phyloP scores from a whole-genome alignment of 768 basidiomycete genomes.

The Lepiota brunneoincarnata region DNA sequence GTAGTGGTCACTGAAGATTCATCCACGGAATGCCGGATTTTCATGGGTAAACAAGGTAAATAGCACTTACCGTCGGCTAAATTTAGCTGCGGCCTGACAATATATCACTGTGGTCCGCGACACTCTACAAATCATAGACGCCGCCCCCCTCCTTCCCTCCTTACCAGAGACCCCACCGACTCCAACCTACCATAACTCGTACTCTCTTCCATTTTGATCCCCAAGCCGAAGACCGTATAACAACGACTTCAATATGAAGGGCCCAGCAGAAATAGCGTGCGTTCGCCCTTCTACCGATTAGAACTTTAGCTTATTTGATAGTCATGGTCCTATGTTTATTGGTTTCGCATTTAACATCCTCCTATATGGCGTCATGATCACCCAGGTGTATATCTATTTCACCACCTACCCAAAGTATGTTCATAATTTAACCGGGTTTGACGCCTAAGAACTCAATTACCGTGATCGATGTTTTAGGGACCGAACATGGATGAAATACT shows the following conservation, averaged over 20 bases:
- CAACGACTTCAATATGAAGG: constrained; percentile 12
- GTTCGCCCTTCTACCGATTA: constrained; percentile 9
- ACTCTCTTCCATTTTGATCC: neutral
- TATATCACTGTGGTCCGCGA: no score
- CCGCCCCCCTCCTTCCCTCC: neutral
- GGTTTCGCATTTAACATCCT: constrained; percentile 46
- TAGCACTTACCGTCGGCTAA: no score
- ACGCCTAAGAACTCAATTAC: neutral
- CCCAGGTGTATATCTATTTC: constrained; percentile 47
- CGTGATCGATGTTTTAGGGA: constrained; percentile 30
- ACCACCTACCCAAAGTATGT: constrained; percentile 31
- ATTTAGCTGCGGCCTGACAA: no score
- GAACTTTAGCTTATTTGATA: constrained; percentile 18
- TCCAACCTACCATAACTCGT: neutral
- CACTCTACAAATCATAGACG: no score
- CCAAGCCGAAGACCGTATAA: no score
- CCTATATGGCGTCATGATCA: constrained; percentile 49
- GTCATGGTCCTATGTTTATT: constrained; percentile 51
- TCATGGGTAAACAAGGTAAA: no score
- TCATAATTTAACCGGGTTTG: neutral
- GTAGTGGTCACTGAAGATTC: no score
- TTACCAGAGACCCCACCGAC: neutral
- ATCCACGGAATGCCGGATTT: no score
- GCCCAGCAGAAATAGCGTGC: constrained; percentile 34
- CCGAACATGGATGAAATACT: constrained; percentile 41